phyloP scores from a whole-genome alignment of 1,284 basidiomycete genomes.

The Psilocybe mexicana region DNA sequence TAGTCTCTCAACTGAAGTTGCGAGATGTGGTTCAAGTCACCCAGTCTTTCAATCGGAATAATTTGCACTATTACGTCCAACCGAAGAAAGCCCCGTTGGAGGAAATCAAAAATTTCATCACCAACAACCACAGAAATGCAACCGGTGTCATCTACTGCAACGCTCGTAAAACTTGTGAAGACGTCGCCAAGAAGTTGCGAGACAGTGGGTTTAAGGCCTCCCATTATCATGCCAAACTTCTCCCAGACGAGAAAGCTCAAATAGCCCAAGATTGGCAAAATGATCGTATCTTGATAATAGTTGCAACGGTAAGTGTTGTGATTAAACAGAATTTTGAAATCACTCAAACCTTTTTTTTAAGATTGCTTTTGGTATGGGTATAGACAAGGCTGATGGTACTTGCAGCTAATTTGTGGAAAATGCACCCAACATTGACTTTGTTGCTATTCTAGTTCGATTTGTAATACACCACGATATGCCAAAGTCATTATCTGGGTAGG shows the following conservation, averaged over 20 bases:
- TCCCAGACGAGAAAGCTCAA: slow-evolving; percentile 60
- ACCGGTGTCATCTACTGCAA: slow-evolving; percentile 91
- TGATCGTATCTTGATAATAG: slow-evolving; percentile 79
- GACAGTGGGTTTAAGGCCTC: slow-evolving; percentile 60
- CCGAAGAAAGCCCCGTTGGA: slow-evolving; percentile 60
- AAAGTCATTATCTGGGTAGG: slow-evolving; percentile 48
- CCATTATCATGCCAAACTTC: slow-evolving; percentile 89
- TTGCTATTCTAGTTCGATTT: slow-evolving; percentile 40
- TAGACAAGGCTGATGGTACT: slow-evolving; percentile 76
- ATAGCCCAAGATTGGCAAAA: slow-evolving; percentile 78
- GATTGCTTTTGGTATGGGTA: slow-evolving; percentile 97
- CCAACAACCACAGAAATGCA: slow-evolving; percentile 53
- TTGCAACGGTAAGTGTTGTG: slow-evolving; percentile 71
- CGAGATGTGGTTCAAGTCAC: slow-evolving; percentile 58
- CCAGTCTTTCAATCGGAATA: slow-evolving; percentile 92
- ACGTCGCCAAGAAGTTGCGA: slow-evolving; percentile 60
- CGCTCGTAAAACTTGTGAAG: slow-evolving; percentile 76
- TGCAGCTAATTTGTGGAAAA: slow-evolving; percentile 1
- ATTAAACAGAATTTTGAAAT: background rate
- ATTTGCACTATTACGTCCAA: slow-evolving; percentile 83
- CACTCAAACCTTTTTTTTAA: slow-evolving; percentile 26
- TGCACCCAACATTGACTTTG: background rate
- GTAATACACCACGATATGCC: slow-evolving; percentile 49
- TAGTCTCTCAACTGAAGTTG: slow-evolving; percentile 74
- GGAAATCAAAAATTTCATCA: slow-evolving; percentile 78